Evolutionary conservation across 176 grass and related monocot genomes (phyloP), one percentile per base, ranked within the genome.

Genomic region (Rhynchospora tenuis): DNA sequence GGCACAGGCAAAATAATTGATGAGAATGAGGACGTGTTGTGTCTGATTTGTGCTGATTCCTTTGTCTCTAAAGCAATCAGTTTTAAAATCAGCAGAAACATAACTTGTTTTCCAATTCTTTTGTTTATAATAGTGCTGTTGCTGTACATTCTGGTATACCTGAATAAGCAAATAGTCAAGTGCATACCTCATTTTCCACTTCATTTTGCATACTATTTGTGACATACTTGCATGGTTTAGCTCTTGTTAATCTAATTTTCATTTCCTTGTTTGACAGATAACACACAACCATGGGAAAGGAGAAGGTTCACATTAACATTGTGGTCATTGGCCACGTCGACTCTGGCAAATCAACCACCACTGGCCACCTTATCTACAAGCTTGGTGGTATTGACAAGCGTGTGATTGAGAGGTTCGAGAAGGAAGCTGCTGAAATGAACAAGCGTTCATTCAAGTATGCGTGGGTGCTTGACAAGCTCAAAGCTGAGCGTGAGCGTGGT

Each of bases 361-460:
- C 93, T 64, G 93, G 93, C 1, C 93, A 94, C 82, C 84, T 94
- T 58, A 94, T 94, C 78, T 94, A 94, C 86, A 94, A 94, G 88
- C 86, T 94, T 56, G 93, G 93, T 68, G 93, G 93, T n/a, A 95
- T 95, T 27, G 93, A 90, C 90, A 95, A 95, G 90, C 90, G 93
- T 92, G 93, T 95, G 19, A 95, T 95, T 33, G 90, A 94, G 86
- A 81, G 88, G 29, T 94, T 94, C 0, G 90, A 94, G 69, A 94
- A 94, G 71, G 90, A 92, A 31, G 90, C 90, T 9, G 90, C 92
- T 59, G 90, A 92, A 64, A 94, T 94, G 88, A 94, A 94, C 88
- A 92, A 88, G 60, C 84, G 92, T 83, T 94, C 92, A 1, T 94
- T 94, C 90, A 94, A 94, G 86, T 95, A 95, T 19, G 90, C 88